These are phyloP conservation scores for Anthracocystis walkeri DNA, from an alignment of 1,284 basidiomycete species.

Conservation along the genomic window DNA sequence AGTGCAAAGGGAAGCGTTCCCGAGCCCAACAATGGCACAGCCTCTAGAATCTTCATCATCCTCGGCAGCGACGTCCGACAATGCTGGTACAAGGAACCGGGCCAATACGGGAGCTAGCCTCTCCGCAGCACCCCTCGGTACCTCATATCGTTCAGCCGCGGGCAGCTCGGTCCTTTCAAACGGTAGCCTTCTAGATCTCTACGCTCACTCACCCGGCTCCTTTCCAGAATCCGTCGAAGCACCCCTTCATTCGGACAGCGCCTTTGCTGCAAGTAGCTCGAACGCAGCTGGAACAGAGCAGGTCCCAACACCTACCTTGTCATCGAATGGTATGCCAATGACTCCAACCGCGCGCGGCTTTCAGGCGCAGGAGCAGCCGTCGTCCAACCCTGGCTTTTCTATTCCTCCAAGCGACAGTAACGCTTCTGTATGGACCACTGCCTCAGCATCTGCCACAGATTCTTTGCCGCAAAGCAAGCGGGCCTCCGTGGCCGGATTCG, in stretches of 20 bases:
- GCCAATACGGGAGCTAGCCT: slow-evolving; percentile 43
- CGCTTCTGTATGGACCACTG: slow-evolving; percentile 41
- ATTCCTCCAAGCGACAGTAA: slow-evolving; percentile 39
- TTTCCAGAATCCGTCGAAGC: slow-evolving; percentile 14
- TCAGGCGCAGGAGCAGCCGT: slow-evolving; percentile 10
- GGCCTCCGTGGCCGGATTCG: slow-evolving; percentile 39
- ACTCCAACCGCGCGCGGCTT: slow-evolving; percentile 26
- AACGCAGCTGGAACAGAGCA: slow-evolving; percentile 1
- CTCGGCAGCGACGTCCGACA: slow-evolving; percentile 13
- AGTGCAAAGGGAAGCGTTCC: background rate
- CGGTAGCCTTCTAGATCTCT: slow-evolving; percentile 49
- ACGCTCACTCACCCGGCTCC: slow-evolving; percentile 40
- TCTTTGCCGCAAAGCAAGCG: slow-evolving; percentile 38
- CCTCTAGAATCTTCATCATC: slow-evolving; percentile 8
- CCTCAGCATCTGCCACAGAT: slow-evolving; percentile 25
- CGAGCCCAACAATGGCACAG: slow-evolving; percentile 18
- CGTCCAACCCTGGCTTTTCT: slow-evolving; percentile 8
- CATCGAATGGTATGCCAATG: slow-evolving; percentile 11
- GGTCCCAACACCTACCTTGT: slow-evolving; percentile 2
- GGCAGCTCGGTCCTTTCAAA: slow-evolving; percentile 44
- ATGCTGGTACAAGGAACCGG: slow-evolving; percentile 23
- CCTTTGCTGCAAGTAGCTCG: background rate
- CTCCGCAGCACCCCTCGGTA: slow-evolving; percentile 16
- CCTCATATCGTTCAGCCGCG: slow-evolving; percentile 32
- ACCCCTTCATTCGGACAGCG: background rate